Evolutionary conservation across 495 filamentous ascomycete species (phyloP).

Genomic region (Penicillium pancosmium): DNA sequence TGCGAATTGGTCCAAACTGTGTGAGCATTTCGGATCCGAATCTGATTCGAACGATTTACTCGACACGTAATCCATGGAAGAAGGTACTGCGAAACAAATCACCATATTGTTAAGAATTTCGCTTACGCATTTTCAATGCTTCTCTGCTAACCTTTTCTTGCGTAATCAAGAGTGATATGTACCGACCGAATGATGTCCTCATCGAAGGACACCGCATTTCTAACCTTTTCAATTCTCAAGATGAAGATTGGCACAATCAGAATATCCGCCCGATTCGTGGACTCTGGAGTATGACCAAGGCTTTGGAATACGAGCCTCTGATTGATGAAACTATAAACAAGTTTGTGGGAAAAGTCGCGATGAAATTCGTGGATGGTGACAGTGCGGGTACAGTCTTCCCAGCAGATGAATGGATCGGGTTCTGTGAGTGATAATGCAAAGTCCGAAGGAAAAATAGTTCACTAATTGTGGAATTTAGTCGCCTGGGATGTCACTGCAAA

Average conservation of each 20-base stretch:
- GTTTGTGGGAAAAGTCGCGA: constrained; percentile 26
- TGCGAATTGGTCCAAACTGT: constrained; percentile 59
- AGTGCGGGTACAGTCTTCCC: constrained; percentile 29
- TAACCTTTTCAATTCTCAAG: constrained; percentile 44
- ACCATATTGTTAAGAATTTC: no score
- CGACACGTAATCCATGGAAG: constrained; percentile 29
- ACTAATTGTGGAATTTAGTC: constrained; percentile 18
- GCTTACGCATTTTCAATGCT: not conserved
- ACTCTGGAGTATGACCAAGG: constrained; percentile 44
- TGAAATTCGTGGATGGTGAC: constrained; percentile 22
- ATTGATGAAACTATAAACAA: constrained; percentile 30
- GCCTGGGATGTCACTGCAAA: constrained; percentile 50
- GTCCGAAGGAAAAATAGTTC: not conserved
- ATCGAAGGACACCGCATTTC: constrained; percentile 26
- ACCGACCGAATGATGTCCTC: constrained; percentile 26
- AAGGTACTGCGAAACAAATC: constrained; percentile 20
- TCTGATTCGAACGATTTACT: constrained; percentile 50
- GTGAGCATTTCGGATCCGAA: constrained; percentile 52
- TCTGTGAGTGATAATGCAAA: constrained; percentile 27
- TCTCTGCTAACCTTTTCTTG: not conserved
- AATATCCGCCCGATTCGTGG: constrained; percentile 34
- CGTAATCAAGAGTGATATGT: constrained; percentile 31
- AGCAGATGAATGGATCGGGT: constrained; percentile 46
- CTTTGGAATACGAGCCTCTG: constrained; percentile 31
- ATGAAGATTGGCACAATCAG: constrained; percentile 45